Evolutionary conservation across 106 monocot genomes (phyloP).

Genomic region (Chionographis japonica): DNA sequence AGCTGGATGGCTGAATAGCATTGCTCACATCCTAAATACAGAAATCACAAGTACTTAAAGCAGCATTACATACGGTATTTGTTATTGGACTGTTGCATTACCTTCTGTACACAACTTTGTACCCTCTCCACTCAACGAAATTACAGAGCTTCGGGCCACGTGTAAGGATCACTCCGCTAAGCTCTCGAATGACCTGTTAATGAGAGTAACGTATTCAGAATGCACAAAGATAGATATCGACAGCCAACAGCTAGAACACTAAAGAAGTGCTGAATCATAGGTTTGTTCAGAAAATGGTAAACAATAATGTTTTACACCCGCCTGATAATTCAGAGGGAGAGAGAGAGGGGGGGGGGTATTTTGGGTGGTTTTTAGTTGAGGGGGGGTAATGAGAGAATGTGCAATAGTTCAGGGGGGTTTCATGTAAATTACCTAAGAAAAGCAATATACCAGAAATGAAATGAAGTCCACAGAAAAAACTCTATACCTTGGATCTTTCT

Average conservation of each 20-base stretch:
- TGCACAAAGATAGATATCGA: background rate
- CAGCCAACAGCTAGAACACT: background rate
- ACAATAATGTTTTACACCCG: too few species aligned
- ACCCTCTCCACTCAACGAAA: conserved; percentile 94
- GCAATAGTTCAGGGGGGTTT: too few species aligned
- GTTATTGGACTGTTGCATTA: conserved; percentile 10
- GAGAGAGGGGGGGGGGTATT: too few species aligned
- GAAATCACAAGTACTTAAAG: too few species aligned
- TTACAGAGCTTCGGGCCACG: conserved; percentile 91
- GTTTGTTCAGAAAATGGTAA: too few species aligned
- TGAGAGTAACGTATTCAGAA: background rate
- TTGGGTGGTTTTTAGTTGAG: too few species aligned
- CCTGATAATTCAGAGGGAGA: too few species aligned
- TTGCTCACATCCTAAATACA: too few species aligned
- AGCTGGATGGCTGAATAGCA: too few species aligned
- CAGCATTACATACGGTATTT: background rate
- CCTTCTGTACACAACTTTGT: conserved; percentile 93
- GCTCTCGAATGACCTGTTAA: conserved; percentile 77
- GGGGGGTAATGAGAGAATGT: too few species aligned
- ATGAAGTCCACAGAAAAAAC: background rate
- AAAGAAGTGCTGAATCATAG: too few species aligned
- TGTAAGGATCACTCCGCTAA: conserved; percentile 83
- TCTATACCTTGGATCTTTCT: conserved; percentile 55
- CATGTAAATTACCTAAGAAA: too few species aligned
- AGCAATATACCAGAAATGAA: background rate